These are phyloP conservation scores for Syncephalis fuscata DNA, from an alignment of 371 early-diverging fungal species.

Conservation along the genomic window DNA sequence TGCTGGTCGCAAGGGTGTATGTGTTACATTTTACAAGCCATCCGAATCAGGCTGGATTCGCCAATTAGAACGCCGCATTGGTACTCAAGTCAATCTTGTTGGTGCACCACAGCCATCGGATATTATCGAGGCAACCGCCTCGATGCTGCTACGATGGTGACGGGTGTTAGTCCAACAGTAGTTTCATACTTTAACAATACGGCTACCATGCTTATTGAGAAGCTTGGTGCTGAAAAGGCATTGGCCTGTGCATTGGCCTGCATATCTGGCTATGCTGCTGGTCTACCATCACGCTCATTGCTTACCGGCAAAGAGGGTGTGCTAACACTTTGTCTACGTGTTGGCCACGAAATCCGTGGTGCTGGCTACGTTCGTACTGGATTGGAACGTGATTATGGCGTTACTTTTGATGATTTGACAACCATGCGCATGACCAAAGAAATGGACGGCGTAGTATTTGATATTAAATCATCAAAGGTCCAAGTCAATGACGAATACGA, in stretches of 20 bases:
- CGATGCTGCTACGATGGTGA: conserved; percentile 47
- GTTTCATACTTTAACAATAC: conserved; percentile 54
- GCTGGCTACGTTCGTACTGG: conserved; percentile 67
- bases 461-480: conserved; percentile 47
- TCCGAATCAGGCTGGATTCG: conserved; percentile 58
- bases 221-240: conserved; percentile 45
- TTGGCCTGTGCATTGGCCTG: conserved; percentile 70
- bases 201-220: conserved; percentile 49
- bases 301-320: conserved; percentile 64
- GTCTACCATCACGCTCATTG: conserved; percentile 61
- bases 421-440: conserved; percentile 74
- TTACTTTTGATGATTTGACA: conserved; percentile 40
- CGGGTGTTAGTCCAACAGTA: conserved; percentile 49
- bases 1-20: conserved; percentile 80
- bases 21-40: conserved; percentile 84
- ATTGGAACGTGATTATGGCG: conserved; percentile 40
- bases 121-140: conserved; percentile 60
- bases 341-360: conserved; percentile 44
- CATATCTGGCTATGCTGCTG: conserved; percentile 67
- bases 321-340: conserved; percentile 51
- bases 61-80: conserved; percentile 55
- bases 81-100: conserved; percentile 59
- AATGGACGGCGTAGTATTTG: conserved; percentile 62
- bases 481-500: conserved; percentile 23
- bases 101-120: conserved; percentile 80